phyloP scores from a whole-genome alignment of 1,284 basidiomycete species.

The Boletus semigastroideus region DNA sequence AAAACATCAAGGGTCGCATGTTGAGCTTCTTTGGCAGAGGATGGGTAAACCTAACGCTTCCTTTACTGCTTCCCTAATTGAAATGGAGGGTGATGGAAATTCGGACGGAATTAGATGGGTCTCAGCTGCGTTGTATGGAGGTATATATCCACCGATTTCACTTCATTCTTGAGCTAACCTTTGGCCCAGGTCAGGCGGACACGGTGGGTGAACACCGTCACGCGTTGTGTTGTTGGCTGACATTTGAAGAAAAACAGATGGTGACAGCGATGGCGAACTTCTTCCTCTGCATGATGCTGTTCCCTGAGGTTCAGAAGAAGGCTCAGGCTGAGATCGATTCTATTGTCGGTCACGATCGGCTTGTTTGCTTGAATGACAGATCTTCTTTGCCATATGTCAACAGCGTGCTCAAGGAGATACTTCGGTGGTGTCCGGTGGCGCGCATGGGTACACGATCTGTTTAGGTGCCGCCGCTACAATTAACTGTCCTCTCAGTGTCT shows the following conservation, averaged over 20 bases:
- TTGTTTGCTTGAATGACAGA: neutral
- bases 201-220: neutral
- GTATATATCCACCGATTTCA: neutral
- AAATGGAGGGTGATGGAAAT: neutral
- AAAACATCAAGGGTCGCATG: neutral
- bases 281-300: conserved; percentile 3
- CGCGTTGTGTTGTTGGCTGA: neutral
- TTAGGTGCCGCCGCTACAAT: neutral
- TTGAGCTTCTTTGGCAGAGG: neutral
- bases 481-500: neutral
- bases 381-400: neutral
- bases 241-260: neutral
- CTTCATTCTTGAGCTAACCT: neutral
- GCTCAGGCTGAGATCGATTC: conserved; percentile 1
- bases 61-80: neutral
- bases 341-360: neutral
- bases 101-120: conserved; percentile 1
- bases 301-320: neutral
- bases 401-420: neutral
- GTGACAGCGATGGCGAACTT: conserved; percentile 4
- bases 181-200: neutral
- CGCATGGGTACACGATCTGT: neutral
- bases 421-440: neutral
- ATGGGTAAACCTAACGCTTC: neutral
- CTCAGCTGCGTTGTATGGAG: conserved; percentile 1